Base-by-base conservation (phyloP, 169 alveolate species). In the Cystoisospora suis region DNA sequence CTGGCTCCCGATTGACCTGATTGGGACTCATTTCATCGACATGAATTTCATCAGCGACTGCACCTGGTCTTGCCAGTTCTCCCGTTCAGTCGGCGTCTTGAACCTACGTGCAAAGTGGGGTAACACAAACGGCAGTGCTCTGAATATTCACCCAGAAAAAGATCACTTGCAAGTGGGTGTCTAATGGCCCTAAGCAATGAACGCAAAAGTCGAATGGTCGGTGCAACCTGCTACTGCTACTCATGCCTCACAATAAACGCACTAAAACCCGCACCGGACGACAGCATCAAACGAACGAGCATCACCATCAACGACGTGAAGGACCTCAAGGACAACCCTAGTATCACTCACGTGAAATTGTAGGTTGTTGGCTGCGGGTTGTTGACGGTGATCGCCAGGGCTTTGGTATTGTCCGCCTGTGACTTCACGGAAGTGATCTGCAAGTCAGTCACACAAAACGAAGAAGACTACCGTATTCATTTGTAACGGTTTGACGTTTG, bases 381-480 rank as follows among this genome's bases (percentile, higher is more conserved):
- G 65, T 90, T 90, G 32, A 90, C 91, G 46, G 34, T 70, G 59
- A 90, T 85, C 0, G 61, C 89, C 58, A 90, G 58, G 32, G 79
- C 89, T 69, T 90, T 90, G 29, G 91, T 77, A 69, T 90, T 90
- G 87, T 90, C 93, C 3, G 87, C 75, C 34, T 90, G 88, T 5
- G 93, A 44, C 59, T 90, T 90, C 44, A 81, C 58, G 15, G 86
- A 53, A 3, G 93, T 83, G 12, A 90, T 90, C 93, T 90, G 88
- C 81, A 3, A 80, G 15, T 2, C 3, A 47, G 53, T 9, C 29
- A 53, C 20, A 32, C 65, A 53, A 75, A 53, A 38, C 27, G 44
- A 3, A 36, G 38, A 34, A 34, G 7, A 4, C 3, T 42, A 75
- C 7, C 40, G 44, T 36, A 7, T 4, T 42, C 12, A 15, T 0